phyloP scores from a whole-genome alignment of 257 asterid species.

The Petrea volubilis region DNA sequence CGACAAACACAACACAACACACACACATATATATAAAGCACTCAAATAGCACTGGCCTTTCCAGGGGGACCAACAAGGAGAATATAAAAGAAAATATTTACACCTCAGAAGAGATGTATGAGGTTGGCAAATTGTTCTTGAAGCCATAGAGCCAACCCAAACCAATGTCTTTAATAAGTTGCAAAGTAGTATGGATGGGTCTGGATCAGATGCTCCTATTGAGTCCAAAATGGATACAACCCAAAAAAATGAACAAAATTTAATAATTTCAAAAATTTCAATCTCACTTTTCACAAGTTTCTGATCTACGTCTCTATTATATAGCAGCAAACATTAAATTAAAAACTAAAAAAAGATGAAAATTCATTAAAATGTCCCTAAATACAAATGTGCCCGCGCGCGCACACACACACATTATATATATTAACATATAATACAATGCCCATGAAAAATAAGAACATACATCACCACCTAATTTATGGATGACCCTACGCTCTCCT shows the following conservation, averaged over 20 bases:
- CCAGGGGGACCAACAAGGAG: background rate
- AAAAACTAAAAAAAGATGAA: background rate
- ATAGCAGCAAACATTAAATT: background rate
- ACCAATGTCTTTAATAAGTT: background rate
- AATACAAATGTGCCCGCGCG: too few relatives aligned
- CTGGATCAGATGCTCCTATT: background rate
- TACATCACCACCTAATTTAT: background rate
- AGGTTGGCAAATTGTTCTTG: background rate
- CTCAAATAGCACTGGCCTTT: background rate
- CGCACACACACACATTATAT: too few relatives aligned
- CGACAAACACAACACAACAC: background rate
- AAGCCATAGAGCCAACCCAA: background rate
- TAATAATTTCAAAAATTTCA: background rate
- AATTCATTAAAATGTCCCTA: background rate
- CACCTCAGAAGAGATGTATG: background rate
- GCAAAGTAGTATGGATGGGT: background rate
- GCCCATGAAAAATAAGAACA: background rate
- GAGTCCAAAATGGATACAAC: background rate
- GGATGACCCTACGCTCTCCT: background rate
- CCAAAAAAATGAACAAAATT: background rate
- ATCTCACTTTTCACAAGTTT: background rate
- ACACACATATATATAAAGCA: background rate
- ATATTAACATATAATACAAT: background rate
- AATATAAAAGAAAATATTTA: background rate
- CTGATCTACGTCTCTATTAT: background rate